Percentiles rank a stretch among this genome's conserved stretches.
Evolutionary conservation across 2,329 filamentous ascomycete species (phyloP).

Genomic region (Macrophomina pseudophaseolina): DNA sequence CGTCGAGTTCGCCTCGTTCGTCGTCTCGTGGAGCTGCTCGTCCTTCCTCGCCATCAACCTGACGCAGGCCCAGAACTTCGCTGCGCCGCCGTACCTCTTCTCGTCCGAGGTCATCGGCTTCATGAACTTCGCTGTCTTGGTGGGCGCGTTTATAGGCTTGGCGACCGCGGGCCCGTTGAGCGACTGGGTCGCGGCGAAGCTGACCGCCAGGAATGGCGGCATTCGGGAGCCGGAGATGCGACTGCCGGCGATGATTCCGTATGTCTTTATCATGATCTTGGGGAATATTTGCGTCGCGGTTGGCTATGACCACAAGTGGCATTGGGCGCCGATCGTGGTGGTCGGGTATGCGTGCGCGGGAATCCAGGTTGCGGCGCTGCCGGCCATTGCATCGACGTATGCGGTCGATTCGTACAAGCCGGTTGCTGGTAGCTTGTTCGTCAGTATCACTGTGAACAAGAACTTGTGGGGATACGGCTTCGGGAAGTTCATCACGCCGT

Average conservation of each 20-base stretch:
- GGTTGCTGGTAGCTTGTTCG: conserved; percentile 64
- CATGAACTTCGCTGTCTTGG: conserved; percentile 62
- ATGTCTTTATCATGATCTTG: conserved; percentile 61
- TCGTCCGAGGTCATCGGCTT: conserved; percentile 57
- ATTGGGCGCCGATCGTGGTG: conserved; percentile 62
- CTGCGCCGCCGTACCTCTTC: conserved; percentile 61
- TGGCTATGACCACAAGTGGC: conserved; percentile 60
- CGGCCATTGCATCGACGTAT: conserved; percentile 64
- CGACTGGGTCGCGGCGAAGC: conserved; percentile 62
- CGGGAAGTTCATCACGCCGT: conserved; percentile 60
- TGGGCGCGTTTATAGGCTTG: conserved; percentile 61
- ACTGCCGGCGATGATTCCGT: conserved; percentile 61
- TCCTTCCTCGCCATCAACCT: conserved; percentile 66
- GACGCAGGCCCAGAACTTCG: conserved; percentile 61
- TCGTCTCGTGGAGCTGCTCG: conserved; percentile 64
- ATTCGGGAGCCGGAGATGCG: conserved; percentile 66
- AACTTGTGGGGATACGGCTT: conserved; percentile 69
- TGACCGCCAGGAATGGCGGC: conserved; percentile 59
- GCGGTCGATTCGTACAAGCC: conserved; percentile 70
- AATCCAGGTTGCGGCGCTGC: conserved; percentile 65
- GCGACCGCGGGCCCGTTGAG: conserved; percentile 60
- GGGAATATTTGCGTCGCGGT: conserved; percentile 62
- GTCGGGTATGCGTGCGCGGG: conserved; percentile 62
- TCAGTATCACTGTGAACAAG: conserved; percentile 67
- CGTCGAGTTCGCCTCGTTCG: conserved; percentile 65